These are phyloP conservation scores for Gossypium arboreum DNA, from an alignment of 345 rosid species.

Conservation along the genomic window DNA sequence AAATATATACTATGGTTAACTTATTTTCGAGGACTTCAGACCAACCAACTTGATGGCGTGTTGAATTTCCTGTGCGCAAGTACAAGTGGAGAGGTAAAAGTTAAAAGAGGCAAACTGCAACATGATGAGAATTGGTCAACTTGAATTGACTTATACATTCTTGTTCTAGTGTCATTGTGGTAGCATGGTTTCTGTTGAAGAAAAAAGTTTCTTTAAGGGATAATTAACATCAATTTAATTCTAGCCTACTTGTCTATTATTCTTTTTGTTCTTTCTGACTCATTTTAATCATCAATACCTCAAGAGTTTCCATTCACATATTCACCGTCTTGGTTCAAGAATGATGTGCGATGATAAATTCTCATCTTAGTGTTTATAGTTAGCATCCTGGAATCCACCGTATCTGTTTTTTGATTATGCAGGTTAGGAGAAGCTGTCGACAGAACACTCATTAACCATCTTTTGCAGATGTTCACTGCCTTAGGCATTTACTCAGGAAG, in stretches of 20 bases:
- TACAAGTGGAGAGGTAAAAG: not conserved
- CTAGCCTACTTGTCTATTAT: not conserved
- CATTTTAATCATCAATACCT: not conserved
- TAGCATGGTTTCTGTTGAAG: not conserved
- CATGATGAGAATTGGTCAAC: not conserved
- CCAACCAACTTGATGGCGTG: not conserved
- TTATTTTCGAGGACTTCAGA: not conserved
- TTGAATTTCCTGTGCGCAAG: not conserved
- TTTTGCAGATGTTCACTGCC: constrained; percentile 95
- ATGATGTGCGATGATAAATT: constrained; percentile 4
- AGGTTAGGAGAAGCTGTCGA: constrained; percentile 93
- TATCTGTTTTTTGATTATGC: constrained; percentile 30
- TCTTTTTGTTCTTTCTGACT: not conserved
- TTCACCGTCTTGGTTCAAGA: not conserved
- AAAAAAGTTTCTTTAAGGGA: constrained; percentile 2
- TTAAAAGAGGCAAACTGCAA: not conserved
- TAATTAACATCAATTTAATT: not conserved
- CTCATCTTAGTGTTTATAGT: constrained; percentile 6
- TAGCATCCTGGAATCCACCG: not conserved
- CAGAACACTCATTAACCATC: constrained; percentile 84
- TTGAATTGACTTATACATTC: not conserved
- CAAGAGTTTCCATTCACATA: not conserved
- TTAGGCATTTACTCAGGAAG: constrained; percentile 89
- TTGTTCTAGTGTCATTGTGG: not conserved
- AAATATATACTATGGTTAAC: not conserved